Evolutionary conservation across 805 yeast genomes (phyloP), one percentile per base, ranked within the genome.

Genomic region (Yamadazyma insecticola): DNA sequence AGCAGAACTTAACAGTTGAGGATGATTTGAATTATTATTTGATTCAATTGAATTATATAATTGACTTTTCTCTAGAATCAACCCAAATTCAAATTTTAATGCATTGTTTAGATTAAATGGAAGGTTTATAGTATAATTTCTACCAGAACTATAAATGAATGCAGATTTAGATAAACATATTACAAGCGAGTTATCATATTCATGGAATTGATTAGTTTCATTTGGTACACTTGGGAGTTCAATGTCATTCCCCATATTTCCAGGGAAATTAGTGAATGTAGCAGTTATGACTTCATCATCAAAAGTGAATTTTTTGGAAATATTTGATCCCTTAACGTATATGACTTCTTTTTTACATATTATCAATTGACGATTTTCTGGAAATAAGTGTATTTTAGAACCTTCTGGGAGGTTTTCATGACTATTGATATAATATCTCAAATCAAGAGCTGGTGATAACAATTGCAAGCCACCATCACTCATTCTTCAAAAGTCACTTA

Each of bases 21-120:
- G 49, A 26, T 38, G 49, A 6, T 35, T 15, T 14, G 27, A 24
- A 6, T 37, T 37, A 6, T 26, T 15, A 20, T 29, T 24, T n/a
- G n/a, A n/a, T n/a, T n/a, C n/a, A 12, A 42, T 20, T 6, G 36
- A 25, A 11, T 26, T 22, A 10, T 22, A 20, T 13, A 41, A 37
- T 17, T 45, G 44, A 29, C 66, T 70, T 22, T 77, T 61, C 45
- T 82, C 84, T 14, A 84, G 45, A 0, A 88, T 57, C 3, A 86
- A 48, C 0, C 96, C 96, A 24, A 73, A 67, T 15, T 75, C 76
- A 45, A 77, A 81, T 8, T 81, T 70, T 37, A 81, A 70, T 2
- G 81, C 89, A 16, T 63, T 63, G 22, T 61, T 66, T 16, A 84
- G 68, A 5, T 61, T 59, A 41, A 87, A 84, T 0, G 96, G 94